Percentiles rank a stretch among this genome's conserved stretches.
Evolutionary conservation across 495 filamentous ascomycete genomes (phyloP).

Genomic region (Pyronema domesticum): DNA sequence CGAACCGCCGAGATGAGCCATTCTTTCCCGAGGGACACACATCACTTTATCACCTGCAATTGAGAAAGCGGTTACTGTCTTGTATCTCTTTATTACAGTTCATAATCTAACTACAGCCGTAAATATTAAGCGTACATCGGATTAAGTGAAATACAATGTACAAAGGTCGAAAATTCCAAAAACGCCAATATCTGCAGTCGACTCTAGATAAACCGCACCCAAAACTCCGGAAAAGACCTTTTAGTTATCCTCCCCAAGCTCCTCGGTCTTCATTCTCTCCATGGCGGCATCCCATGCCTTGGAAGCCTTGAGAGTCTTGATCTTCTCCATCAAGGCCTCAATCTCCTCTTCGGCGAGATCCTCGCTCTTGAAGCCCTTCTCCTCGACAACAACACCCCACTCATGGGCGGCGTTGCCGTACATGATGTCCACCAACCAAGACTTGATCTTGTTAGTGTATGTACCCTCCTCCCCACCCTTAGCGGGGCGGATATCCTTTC

Average conservation of each 20-base stretch:
- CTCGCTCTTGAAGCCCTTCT: slow-evolving; percentile 28
- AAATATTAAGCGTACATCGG: too few species aligned
- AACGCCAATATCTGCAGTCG: too few species aligned
- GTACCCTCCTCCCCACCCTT: slow-evolving; percentile 33
- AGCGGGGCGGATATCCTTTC: slow-evolving; percentile 44
- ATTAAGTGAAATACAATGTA: too few species aligned
- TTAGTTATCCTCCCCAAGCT: slow-evolving; percentile 1
- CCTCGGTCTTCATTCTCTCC: slow-evolving; percentile 12
- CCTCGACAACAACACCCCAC: slow-evolving; percentile 60
- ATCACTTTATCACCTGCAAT: not conserved
- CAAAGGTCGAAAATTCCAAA: too few species aligned
- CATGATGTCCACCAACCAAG: slow-evolving; percentile 69
- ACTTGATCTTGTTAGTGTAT: slow-evolving; percentile 54
- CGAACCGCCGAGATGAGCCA: not conserved
- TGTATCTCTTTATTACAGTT: too few species aligned
- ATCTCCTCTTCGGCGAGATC: slow-evolving; percentile 10
- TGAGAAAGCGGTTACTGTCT: not conserved
- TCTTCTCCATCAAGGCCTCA: slow-evolving; percentile 14
- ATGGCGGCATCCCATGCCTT: slow-evolving; percentile 14
- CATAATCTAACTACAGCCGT: too few species aligned
- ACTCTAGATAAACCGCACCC: too few species aligned
- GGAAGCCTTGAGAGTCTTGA: slow-evolving; percentile 11
- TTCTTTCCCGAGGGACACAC: not conserved
- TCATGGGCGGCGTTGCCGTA: slow-evolving; percentile 63
- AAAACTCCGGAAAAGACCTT: not conserved